Evolutionary conservation across 2,329 filamentous ascomycete species (phyloP), one percentile per base, ranked within the genome.

Genomic region (Cladophialophora bantiana): DNA sequence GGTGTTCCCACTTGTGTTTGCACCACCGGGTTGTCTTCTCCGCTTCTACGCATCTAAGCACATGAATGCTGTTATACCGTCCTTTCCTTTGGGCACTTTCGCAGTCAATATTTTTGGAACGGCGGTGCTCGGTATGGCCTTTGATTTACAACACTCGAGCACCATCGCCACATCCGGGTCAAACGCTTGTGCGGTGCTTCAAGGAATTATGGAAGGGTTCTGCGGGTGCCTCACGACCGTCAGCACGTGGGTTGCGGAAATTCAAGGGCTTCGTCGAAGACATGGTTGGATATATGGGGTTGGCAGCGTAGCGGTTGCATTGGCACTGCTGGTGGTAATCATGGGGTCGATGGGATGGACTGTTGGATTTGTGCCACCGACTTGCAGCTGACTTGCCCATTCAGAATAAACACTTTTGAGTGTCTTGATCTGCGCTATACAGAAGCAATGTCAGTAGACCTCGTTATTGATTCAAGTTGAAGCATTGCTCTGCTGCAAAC

Each of bases 1-100:
- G 0, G 80, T 90, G 0, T 93, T 95, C 72, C 85, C 92, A 0
- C 82, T 94, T 13, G 87, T 92, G 1, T 94, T 97, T 71, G 90
- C 92, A 0, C 93, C 93, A 0, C 71, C 90, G 0, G 93, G 93
- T 0, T 92, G 89, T 66, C 79, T 96, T 0, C 75, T 83, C 0
- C 86, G 93, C 1, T 96, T 91, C 80, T 92, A 91, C 75, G 77
- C 85, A 0, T 89, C 90, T 0, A 76, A 90, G 7, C 78, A 83
- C 42, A 84, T 96, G 32, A 96, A 96, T 73, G 81, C 84, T 0
- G 80, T 85, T 15, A 73, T 86, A 0, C 76, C 86, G 0, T 81
- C 85, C 0, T 96, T 96, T 71, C 93, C 93, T 0, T 77, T 96
- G 0, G 93, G 93, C 9, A 97, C 93, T 0, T 96, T 96, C 73